Conservation (phyloP, 1,284 basidiomycete species). For the Rhodotorula sp. region DNA sequence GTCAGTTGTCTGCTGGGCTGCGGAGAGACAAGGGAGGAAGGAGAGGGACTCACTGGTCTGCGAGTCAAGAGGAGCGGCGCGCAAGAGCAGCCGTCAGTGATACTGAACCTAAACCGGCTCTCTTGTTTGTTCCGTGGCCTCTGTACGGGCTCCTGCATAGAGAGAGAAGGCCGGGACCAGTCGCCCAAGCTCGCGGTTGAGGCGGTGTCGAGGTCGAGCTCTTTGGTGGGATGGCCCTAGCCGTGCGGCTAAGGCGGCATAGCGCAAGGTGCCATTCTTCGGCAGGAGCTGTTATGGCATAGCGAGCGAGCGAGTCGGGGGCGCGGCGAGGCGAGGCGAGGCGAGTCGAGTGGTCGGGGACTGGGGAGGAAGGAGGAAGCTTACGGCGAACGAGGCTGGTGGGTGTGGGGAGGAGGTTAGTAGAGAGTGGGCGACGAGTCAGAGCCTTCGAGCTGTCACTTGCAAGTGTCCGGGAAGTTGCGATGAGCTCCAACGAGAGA, state of each 20-base stretch:
- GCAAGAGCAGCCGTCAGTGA: conserved; percentile 37
- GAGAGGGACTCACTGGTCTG: conserved; percentile 17
- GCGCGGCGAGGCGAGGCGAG: not conserved
- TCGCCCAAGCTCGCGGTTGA: not conserved
- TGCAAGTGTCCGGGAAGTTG: conserved; percentile 13
- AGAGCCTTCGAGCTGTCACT: not conserved
- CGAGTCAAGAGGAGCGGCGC: not conserved
- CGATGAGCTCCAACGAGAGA: conserved; percentile 3
- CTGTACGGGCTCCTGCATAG: not conserved
- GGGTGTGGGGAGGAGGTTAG: not conserved
- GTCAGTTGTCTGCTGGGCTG: not conserved
- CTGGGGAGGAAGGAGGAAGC: not conserved
- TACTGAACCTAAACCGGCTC: conserved; percentile 18
- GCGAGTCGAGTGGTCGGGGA: not conserved
- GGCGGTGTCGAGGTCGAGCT: not conserved
- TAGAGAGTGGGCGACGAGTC: not conserved
- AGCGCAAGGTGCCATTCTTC: too few relatives aligned
- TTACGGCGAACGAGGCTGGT: conserved; percentile 3
- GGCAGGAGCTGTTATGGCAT: too few relatives aligned
- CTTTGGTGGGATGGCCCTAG: too few relatives aligned
- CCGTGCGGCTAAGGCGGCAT: too few relatives aligned
- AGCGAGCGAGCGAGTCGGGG: not conserved
- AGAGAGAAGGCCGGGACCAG: not conserved
- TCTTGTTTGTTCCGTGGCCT: conserved; percentile 12
- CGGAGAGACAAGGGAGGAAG: not conserved